Base-by-base conservation (phyloP, 352 stramenopile genomes). In the Pythium scleroteichum region DNA sequence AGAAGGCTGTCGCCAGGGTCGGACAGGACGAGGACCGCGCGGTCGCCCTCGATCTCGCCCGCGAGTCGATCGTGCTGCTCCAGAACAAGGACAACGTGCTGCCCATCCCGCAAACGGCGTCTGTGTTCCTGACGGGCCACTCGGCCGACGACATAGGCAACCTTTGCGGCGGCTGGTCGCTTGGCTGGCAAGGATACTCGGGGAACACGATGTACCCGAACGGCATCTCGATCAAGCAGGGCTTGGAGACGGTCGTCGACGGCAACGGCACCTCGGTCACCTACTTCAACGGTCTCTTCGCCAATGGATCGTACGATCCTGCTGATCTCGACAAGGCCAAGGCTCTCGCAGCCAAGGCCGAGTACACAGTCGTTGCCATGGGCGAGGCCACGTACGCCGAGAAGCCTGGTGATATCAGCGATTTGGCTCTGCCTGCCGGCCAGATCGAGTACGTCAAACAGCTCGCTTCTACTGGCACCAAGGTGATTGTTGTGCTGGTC, bases 371-470 rank as follows among this genome's bases (percentile, higher is more conserved):
- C 23, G 75, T 90, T 6, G 84, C 79, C 29, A 79, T 96, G 33
- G 89, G 89, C 17, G 89, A 97, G 58, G 35, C 46, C 8, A 65
- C 74, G 0, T 97, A 96, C 62, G 72, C 88, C 5, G 89, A 97
- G 59, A 96, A 96, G 53, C 72, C 79, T 2, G 89, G 89, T 3
- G 89, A 97, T 59, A 91, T 97, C 45, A 64, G 91, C 27, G 81
- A 96, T 53, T 53, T 94, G 13, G 71, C 69, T 0, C 66, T 96
- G 8, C 74, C 88, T 0, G 17, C 39, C 1, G 85, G 87, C 7
- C 84, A 96, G 55, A 63, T 92, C 23, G 73, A 76, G 47, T 96
- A 95, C 48, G 76, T 96, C 12, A 68, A 75, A 13, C 65, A 81
- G 14, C 71, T 97, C 2, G 70, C 68, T 2, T 71, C 68, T 13